Conservation (phyloP, 352 stramenopile genomes). For the Pythium monospermum region DNA sequence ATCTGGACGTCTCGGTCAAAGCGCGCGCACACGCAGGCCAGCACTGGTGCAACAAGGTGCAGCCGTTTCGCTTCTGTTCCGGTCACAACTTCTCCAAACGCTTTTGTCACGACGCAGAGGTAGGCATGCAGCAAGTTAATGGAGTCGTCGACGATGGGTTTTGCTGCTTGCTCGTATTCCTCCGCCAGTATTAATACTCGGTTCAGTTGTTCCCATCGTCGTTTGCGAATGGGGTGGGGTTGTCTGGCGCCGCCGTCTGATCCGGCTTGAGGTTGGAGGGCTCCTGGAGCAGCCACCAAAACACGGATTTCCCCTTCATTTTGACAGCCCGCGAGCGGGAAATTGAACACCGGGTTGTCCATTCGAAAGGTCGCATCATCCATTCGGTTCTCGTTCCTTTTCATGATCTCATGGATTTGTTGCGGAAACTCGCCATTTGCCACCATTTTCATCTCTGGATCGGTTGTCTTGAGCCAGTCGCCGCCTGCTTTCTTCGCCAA, state of each 20-base stretch:
- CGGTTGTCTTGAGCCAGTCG: conserved; percentile 13
- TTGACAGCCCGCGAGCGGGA: conserved; percentile 6
- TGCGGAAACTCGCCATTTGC: conserved; percentile 12
- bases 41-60: conserved; percentile 23
- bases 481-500: conserved; percentile 5
- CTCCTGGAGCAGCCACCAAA: conserved; percentile 8
- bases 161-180: conserved; percentile 13
- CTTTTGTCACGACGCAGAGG: conserved; percentile 19
- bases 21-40: conserved; percentile 22
- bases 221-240: conserved; percentile 13
- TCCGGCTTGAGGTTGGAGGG: background rate
- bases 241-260: background rate
- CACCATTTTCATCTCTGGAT: conserved; percentile 16
- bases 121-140: conserved; percentile 20
- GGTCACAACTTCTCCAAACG: conserved; percentile 12
- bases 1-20: conserved; percentile 22
- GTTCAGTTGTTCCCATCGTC: conserved; percentile 21
- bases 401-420: conserved; percentile 15
- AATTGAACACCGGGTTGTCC: conserved; percentile 11
- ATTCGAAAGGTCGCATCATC: conserved; percentile 11
- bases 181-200: conserved; percentile 16
- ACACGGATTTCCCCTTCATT: conserved; percentile 16
- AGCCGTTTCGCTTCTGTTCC: conserved; percentile 16
- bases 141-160: conserved; percentile 16
- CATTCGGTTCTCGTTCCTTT: conserved; percentile 15